Conservation (phyloP, 1,139 yeast species). For the Suhomyces bribrorum region DNA sequence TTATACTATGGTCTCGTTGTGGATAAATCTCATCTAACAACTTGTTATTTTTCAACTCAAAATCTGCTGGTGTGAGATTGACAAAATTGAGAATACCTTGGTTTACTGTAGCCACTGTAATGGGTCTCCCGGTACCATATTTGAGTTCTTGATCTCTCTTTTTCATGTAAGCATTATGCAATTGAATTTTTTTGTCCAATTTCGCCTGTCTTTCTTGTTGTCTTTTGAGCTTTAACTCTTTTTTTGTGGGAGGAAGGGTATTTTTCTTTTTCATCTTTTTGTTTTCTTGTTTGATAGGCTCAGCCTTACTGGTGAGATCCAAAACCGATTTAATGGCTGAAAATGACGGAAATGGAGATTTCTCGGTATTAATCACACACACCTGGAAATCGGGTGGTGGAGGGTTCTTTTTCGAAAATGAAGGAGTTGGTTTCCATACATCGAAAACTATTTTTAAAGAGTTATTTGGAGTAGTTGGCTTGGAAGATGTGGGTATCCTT, state of each 20-base stretch:
- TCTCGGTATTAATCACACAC: conserved; percentile 56
- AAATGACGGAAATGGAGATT: conserved; percentile 54
- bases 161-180: conserved; percentile 29
- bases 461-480: not conserved
- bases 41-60: conserved; percentile 38
- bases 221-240: conserved; percentile 22
- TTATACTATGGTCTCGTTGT: conserved; percentile 21
- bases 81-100: conserved; percentile 72
- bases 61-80: conserved; percentile 59
- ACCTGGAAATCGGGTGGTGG: conserved; percentile 72
- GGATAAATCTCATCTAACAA: conserved; percentile 20
- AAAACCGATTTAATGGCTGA: conserved; percentile 36
- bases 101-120: conserved; percentile 66
- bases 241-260: conserved; percentile 17
- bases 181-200: conserved; percentile 26
- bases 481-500: conserved; percentile 6
- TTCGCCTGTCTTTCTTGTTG: conserved; percentile 29
- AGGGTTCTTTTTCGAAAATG: conserved; percentile 66
- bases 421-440: conserved; percentile 83
- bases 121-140: conserved; percentile 47
- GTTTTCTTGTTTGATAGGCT: conserved; percentile 1
- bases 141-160: conserved; percentile 31
- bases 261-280: conserved; percentile 12
- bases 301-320: conserved; percentile 18
- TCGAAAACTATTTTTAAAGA: conserved; percentile 43